Base-by-base conservation (phyloP, 2,329 filamentous ascomycete genomes). In the Coniochaeta pulveracea region DNA sequence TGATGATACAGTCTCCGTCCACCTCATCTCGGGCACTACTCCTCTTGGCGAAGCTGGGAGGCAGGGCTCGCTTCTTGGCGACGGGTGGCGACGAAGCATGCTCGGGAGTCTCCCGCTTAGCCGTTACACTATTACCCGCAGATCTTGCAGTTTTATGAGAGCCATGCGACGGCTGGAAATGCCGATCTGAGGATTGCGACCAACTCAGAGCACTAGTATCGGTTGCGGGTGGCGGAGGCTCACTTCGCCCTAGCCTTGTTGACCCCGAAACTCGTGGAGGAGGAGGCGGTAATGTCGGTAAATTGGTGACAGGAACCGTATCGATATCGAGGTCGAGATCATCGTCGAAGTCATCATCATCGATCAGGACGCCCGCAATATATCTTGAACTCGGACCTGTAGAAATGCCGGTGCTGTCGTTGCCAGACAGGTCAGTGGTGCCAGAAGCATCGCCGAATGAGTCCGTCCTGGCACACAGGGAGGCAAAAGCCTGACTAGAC, bases 331-430 rank as follows among this genome's bases (percentile, higher is more conserved):
- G 56, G 40, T 84, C 82, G 16, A 93, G 63, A 35, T 85, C 72
- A 14, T 79, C 69, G 44, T 94, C 86, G 49, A 93, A 91, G 49
- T 94, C 88, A 45, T 89, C 78, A 40, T 86, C 82, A 38, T 76
- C 72, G 41, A 86, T 82, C 39, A 69, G 72, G 8, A 81, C 69
- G 5, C 48, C 39, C n/a, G 43, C 31, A 5, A 41, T 34, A 8
- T 31, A 31, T 15, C 28, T 21, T 7, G 28, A 31, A 10, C n/a
- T 31, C 3, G 24, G 50, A 40, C 18, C 42, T 30, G 33, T 53
- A 7, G 34, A 29, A 4, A 27, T 55, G 39, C 44, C 31, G 17
- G 47, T 37, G 8, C 38, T 35, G 22, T 42, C 43, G 10, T 44
- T 40, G 26, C 51, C 47, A 2, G 53, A 55, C 19, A 63, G 46